phyloP scores from a whole-genome alignment of 208 protist species.

The Wallacemonas sp. region DNA sequence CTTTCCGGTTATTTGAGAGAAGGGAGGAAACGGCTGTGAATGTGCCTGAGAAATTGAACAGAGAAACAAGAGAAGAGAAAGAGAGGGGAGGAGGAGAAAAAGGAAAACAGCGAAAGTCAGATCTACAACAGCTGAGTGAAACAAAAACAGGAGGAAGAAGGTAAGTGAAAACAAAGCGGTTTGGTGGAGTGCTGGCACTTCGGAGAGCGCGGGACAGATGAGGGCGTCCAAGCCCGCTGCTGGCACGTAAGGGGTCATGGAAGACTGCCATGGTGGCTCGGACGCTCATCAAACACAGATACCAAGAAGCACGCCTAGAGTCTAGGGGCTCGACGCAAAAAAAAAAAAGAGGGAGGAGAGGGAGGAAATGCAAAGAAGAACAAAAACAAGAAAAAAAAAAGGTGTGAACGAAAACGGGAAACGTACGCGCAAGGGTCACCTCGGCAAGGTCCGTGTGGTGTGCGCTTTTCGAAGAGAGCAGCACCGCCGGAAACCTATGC shows the following conservation, averaged over 20 bases:
- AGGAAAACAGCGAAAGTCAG: too few relatives aligned
- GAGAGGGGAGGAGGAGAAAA: neutral
- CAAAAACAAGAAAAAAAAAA: neutral
- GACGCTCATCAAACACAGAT: neutral
- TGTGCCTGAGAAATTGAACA: neutral
- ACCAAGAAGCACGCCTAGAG: neutral
- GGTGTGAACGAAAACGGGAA: neutral
- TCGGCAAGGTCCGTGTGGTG: too few relatives aligned
- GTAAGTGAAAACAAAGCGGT: neutral
- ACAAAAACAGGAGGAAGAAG: neutral
- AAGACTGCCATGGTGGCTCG: conserved; percentile 5
- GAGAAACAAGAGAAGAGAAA: neutral
- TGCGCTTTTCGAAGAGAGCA: neutral
- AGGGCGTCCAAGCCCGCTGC: conserved; percentile 1
- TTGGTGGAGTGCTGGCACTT: neutral
- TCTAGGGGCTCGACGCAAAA: neutral
- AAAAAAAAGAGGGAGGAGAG: neutral
- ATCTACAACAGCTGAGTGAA: too few relatives aligned
- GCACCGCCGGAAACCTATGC: too few relatives aligned
- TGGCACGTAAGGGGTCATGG: neutral
- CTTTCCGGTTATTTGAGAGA: neutral
- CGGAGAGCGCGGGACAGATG: neutral
- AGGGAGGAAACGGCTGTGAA: neutral
- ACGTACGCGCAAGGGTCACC: neutral
- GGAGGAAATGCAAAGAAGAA: neutral